Evolutionary conservation across 1,284 basidiomycete species (phyloP).

Genomic region (Phellopilus nigrolimitatus): DNA sequence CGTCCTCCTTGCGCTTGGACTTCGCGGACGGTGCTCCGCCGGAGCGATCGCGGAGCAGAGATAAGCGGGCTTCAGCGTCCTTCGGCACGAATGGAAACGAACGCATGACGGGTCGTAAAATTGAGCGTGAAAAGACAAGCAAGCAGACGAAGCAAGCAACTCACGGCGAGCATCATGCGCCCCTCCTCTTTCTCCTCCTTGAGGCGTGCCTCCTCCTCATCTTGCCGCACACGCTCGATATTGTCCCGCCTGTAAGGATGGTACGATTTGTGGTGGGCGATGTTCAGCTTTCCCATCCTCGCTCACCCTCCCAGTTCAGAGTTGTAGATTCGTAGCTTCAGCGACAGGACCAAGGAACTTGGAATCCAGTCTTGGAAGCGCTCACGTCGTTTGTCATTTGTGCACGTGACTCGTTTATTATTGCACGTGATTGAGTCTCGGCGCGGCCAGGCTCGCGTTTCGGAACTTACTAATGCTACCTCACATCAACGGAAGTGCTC

Average conservation of each 20-base stretch:
- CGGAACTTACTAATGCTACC: too few species aligned
- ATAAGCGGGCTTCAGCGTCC: conserved; percentile 79
- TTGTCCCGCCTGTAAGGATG: conserved; percentile 83
- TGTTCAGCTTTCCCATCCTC: conserved; percentile 75
- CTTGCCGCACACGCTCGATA: conserved; percentile 69
- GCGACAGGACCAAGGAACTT: too few species aligned
- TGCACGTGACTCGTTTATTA: too few species aligned
- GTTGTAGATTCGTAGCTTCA: too few species aligned
- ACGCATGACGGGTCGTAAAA: too few species aligned
- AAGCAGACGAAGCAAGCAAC: conserved; percentile 25
- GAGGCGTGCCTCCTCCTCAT: conserved; percentile 74
- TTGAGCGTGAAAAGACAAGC: background rate
- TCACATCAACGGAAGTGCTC: too few species aligned
- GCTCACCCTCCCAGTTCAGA: too few species aligned
- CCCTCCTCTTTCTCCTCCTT: conserved; percentile 67
- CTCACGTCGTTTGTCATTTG: too few species aligned
- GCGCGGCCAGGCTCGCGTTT: too few species aligned
- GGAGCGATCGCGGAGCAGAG: conserved; percentile 56
- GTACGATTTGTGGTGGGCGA: conserved; percentile 87
- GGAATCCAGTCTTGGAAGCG: too few species aligned
- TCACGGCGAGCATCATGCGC: conserved; percentile 62
- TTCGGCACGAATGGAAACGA: conserved; percentile 26
- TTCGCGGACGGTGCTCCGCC: conserved; percentile 36
- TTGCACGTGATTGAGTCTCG: background rate
- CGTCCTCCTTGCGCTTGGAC: conserved; percentile 33